Evolutionary conservation across 1,139 yeast genomes (phyloP).

Genomic region (Tardiomyces depauwii): DNA sequence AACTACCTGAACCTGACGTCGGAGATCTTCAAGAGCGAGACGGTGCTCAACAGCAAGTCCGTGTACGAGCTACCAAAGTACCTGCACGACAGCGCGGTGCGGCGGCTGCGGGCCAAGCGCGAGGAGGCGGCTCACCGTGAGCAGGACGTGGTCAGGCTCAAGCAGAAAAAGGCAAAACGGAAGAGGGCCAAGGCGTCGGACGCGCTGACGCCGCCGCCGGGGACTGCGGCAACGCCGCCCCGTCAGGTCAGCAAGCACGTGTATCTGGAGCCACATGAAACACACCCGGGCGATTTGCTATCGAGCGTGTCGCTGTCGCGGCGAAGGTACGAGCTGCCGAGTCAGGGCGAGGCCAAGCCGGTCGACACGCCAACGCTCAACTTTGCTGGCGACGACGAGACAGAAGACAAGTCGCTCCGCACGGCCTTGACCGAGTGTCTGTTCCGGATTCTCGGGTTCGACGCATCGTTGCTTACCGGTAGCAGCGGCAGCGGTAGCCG

Average conservation of each 20-base stretch:
- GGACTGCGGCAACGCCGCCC: not conserved
- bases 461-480: slow-evolving; percentile 9
- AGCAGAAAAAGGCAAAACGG: slow-evolving; percentile 2
- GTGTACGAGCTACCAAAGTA: slow-evolving; percentile 50
- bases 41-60: slow-evolving; percentile 43
- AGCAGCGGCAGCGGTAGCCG: not conserved
- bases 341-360: not conserved
- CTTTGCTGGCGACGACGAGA: slow-evolving; percentile 37
- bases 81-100: slow-evolving; percentile 46
- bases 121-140: slow-evolving; percentile 7
- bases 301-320: slow-evolving; percentile 74
- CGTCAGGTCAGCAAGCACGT: slow-evolving; percentile 36
- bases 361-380: not conserved
- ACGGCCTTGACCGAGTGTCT: slow-evolving; percentile 67
- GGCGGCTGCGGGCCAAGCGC: slow-evolving; percentile 27
- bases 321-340: slow-evolving; percentile 19
- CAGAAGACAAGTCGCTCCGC: slow-evolving; percentile 61
- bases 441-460: slow-evolving; percentile 61
- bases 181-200: slow-evolving; percentile 1
- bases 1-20: slow-evolving; percentile 74
- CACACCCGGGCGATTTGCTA: slow-evolving; percentile 75
- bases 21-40: slow-evolving; percentile 72
- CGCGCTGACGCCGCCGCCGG: not conserved
- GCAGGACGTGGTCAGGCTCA: not conserved
- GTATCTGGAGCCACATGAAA: slow-evolving; percentile 45